Base-by-base conservation (phyloP, 805 yeast genomes). In the Candida schatavii region DNA sequence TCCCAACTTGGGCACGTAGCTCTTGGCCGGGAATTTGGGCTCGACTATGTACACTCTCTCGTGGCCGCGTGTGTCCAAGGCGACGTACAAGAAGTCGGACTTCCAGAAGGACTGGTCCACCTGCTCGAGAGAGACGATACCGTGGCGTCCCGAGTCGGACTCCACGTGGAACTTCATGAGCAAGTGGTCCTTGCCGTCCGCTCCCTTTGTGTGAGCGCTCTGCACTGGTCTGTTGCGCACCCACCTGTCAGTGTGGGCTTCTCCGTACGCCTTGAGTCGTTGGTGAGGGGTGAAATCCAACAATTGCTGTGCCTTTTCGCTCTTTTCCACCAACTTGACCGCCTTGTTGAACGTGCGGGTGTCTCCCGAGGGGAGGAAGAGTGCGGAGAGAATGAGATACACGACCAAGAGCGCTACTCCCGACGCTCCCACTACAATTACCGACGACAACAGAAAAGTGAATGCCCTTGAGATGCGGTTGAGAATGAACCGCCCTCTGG, bases 311-410 rank as follows among this genome's bases (percentile, higher is more conserved):
- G 85, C 82, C 29, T 60, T 61, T 37, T 74, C 73, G 59, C 84
- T 87, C 45, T 82, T 70, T 56, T 90, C 91, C 29, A 88, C 77
- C 52, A 86, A 65, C 10, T 78, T 75, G 25, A 89, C 89, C 2
- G 95, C 95, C 51, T 88, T 78, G 65, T 90, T 89, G 70, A 90
- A 90, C 2, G 95, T 80, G 49, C 84, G 85, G 0, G 96, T 90
- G 57, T 90, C 97, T 19, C 96, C 95, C 1, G 95, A 83, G 7
- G 97, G 97, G 37, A 90, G 76, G 49, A 88, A 80, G 25, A 90
- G 66, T 58, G 90, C 97, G 9, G 83, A 72, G n/a, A 85, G 75
- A 18, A 89, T 77, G 47, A 88, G 73, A 60, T 87, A 90, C 6
- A 87, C 70, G 17, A 89, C 75, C 78, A 44, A 82, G 61, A 35